Percentiles rank a stretch among this genome's conserved stretches.
Evolutionary conservation across 148 eudicot genomes (phyloP).

Genomic region (Silene conica): DNA sequence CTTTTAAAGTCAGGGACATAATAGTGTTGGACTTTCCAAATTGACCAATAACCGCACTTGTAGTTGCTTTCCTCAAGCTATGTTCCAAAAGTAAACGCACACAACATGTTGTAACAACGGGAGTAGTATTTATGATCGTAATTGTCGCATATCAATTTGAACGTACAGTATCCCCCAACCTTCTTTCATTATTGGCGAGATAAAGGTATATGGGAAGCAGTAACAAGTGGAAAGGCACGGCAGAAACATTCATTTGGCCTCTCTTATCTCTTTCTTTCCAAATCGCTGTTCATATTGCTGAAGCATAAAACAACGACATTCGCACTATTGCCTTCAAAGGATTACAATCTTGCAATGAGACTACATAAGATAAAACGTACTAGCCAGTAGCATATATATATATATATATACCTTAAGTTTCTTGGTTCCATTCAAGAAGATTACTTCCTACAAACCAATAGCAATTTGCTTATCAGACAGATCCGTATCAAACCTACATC

Average conservation of each 20-base stretch:
- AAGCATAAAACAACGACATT: not conserved
- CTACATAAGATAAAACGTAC: constrained; percentile 17
- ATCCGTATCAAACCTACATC: constrained; percentile 11
- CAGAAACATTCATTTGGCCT: constrained; percentile 3
- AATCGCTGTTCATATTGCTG: not conserved
- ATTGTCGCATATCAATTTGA: not conserved
- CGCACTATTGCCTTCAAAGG: constrained; percentile 15
- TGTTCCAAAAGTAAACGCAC: not conserved
- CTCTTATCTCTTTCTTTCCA: not conserved
- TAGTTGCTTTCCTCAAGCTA: not conserved
- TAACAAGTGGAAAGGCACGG: not conserved
- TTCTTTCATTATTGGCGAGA: not conserved
- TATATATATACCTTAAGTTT: constrained; percentile 58
- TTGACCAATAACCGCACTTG: not conserved
- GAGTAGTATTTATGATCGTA: no score
- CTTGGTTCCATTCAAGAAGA: constrained; percentile 57
- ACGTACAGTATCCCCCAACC: not conserved
- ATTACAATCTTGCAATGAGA: constrained; percentile 20
- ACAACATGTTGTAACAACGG: no score
- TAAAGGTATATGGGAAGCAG: not conserved
- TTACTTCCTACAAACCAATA: constrained; percentile 59
- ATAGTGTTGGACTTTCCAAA: not conserved
- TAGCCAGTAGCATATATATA: constrained; percentile 28
- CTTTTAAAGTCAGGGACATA: no score
- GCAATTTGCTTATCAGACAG: constrained; percentile 12